Evolutionary conservation across 768 basidiomycete genomes (phyloP).

Genomic region (Lyophyllum semitale): DNA sequence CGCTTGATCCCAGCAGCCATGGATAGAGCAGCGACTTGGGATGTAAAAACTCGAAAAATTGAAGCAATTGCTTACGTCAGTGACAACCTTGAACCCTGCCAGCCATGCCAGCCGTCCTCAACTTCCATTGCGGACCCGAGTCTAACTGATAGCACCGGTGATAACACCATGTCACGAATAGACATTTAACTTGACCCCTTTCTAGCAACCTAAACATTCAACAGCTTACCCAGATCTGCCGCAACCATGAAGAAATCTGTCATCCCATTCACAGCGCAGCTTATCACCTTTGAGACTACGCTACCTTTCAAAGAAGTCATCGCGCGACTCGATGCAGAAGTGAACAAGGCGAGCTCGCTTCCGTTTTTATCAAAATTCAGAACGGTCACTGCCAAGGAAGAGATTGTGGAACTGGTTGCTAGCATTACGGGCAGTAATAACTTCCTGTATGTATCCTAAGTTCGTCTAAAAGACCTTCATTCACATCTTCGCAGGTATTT

Average conservation of each 20-base stretch:
- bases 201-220: too few relatives aligned
- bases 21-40: not conserved
- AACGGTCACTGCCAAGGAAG: constrained; percentile 32
- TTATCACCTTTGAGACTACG: constrained; percentile 44
- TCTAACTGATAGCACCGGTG: too few relatives aligned
- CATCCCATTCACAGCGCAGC: constrained; percentile 37
- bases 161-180: too few relatives aligned
- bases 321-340: constrained; percentile 41
- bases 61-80: not conserved
- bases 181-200: too few relatives aligned
- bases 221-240: not conserved
- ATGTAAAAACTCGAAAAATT: not conserved
- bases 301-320: constrained; percentile 42
- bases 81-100: too few relatives aligned
- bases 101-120: too few relatives aligned
- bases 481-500: constrained; percentile 37
- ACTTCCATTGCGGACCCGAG: too few relatives aligned
- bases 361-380: constrained; percentile 24
- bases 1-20: constrained; percentile 26
- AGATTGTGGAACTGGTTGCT: constrained; percentile 35
- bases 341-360: constrained; percentile 39
- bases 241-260: constrained; percentile 29
- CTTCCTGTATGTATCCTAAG: constrained; percentile 44
- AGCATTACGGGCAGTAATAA: constrained; percentile 33
- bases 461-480: not conserved